Evolutionary conservation across 305 asterid species (phyloP).

Genomic region (Lippia alba): DNA sequence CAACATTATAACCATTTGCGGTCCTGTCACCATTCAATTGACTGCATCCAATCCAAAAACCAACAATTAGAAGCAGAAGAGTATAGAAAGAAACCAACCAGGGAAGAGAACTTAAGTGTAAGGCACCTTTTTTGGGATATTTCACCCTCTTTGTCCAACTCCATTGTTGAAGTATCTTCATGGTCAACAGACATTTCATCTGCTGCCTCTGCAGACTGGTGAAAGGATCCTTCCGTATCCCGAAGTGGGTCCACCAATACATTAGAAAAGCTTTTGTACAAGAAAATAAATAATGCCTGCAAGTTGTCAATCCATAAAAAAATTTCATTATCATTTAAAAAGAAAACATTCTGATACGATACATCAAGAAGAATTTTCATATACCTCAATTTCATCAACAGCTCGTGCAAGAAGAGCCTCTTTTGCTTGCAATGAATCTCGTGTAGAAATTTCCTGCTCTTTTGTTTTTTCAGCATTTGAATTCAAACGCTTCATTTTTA

Average conservation of each 20-base stretch:
- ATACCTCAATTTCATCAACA: constrained; percentile 83
- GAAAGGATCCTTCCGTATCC: constrained; percentile 71
- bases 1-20: constrained; percentile 60
- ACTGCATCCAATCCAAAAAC: constrained; percentile 43
- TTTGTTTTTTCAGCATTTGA: constrained; percentile 71
- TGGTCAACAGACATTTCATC: constrained; percentile 85
- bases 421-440: constrained; percentile 88
- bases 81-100: constrained; percentile 6
- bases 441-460: constrained; percentile 66
- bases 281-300: constrained; percentile 77
- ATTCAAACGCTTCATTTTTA: constrained; percentile 85
- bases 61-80: constrained; percentile 26
- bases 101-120: constrained; percentile 20
- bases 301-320: constrained; percentile 29
- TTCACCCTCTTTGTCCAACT: constrained; percentile 70
- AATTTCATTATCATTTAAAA: constrained; percentile 21
- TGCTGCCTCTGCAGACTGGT: constrained; percentile 44
- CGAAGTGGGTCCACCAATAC: constrained; percentile 78
- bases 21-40: constrained; percentile 55
- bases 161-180: constrained; percentile 74
- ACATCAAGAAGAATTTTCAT: constrained; percentile 6
- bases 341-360: background rate
- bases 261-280: constrained; percentile 75
- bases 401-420: constrained; percentile 90
- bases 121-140: constrained; percentile 64